A percentile compares a stretch with the other conserved stretches of the same genome.
phyloP scores from a whole-genome alignment of 441 rosid genomes.

The Eutrema salsugineum region DNA sequence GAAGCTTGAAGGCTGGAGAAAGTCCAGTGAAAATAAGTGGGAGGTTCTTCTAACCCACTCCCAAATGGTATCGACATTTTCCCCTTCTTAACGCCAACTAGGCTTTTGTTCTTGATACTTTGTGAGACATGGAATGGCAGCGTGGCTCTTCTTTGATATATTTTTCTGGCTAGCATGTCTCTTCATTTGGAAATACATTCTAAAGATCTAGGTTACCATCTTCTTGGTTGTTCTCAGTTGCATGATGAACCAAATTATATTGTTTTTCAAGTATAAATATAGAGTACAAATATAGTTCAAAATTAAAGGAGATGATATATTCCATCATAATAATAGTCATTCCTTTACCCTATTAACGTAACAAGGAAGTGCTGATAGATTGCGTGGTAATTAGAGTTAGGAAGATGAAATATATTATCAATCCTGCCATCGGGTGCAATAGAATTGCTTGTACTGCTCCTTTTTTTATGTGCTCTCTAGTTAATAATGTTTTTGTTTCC shows the following conservation, averaged over 20 bases:
- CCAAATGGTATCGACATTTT: conserved; percentile 68
- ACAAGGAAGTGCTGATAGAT: background rate
- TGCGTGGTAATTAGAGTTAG: background rate
- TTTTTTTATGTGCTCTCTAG: background rate
- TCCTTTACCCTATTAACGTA: background rate
- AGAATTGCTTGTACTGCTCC: background rate
- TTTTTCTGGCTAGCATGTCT: background rate
- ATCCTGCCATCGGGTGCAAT: background rate
- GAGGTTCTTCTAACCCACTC: conserved; percentile 90
- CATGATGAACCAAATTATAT: background rate
- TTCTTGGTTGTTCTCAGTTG: background rate
- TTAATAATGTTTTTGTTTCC: conserved; percentile 17
- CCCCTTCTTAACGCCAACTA: conserved; percentile 4
- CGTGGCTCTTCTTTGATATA: background rate
- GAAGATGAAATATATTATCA: background rate
- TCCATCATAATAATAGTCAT: background rate
- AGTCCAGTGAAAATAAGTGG: conserved; percentile 49
- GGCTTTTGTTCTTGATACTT: conserved; percentile 16
- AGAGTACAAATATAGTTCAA: background rate
- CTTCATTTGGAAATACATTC: background rate
- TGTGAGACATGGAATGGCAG: background rate
- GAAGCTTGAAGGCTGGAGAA: conserved; percentile 79
- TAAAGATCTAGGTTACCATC: background rate
- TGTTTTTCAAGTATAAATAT: background rate
- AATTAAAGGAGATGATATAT: background rate